A percentile compares a stretch with the other conserved stretches of the same genome.
These are phyloP conservation scores for Tuber umbilicatum DNA, from an alignment of 495 filamentous ascomycete genomes.

Conservation along the genomic window DNA sequence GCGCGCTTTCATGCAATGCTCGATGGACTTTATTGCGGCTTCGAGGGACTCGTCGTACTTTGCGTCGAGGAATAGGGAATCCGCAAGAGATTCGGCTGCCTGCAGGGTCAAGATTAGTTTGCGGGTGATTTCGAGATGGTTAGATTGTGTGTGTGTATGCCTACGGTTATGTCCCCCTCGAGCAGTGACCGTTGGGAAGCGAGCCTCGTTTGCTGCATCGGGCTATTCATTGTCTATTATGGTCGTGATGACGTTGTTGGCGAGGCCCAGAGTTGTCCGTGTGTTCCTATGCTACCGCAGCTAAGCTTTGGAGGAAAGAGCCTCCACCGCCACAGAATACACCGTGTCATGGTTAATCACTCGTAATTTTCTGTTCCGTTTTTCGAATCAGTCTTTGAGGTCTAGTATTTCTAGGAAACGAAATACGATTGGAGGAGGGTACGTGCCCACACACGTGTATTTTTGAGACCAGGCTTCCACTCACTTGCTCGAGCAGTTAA, in stretches of 20 bases:
- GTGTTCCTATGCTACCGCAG: not conserved
- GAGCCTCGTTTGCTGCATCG: not conserved
- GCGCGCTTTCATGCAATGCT: constrained; percentile 70
- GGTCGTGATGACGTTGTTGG: not conserved
- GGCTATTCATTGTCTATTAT: not conserved
- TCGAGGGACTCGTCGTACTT: constrained; percentile 64
- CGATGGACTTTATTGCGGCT: constrained; percentile 64
- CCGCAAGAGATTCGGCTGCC: constrained; percentile 28
- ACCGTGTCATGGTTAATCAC: not conserved
- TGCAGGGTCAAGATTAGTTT: constrained; percentile 7
- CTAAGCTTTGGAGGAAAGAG: not conserved
- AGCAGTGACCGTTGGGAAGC: not conserved
- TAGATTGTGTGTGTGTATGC: not conserved
- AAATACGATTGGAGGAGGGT: not conserved
- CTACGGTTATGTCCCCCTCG: not conserved
- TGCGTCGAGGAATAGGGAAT: constrained; percentile 46
- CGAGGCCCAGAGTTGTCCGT: not conserved
- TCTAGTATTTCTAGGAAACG: not conserved
- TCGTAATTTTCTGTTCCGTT: not conserved
- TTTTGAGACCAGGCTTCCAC: not conserved
- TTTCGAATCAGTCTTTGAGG: not conserved
- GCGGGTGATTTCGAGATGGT: not conserved
- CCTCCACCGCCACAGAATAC: not conserved
- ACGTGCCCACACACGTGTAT: not conserved
- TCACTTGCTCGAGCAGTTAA: not conserved